Evolutionary conservation across 495 filamentous ascomycete genomes (phyloP).

Genomic region (Penicillium desertorum): DNA sequence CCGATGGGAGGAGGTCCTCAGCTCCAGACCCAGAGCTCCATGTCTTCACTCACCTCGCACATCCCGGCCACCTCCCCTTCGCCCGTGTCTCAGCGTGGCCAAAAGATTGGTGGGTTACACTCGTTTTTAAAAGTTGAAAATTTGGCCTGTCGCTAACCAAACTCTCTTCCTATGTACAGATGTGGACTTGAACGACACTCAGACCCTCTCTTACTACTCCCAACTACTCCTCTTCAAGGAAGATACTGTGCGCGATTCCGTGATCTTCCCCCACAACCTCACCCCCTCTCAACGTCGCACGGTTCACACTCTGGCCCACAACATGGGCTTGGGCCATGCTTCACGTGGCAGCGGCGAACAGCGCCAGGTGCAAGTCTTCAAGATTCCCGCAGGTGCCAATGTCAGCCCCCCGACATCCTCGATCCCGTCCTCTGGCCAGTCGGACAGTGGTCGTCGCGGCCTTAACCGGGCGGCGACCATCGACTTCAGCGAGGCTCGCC

Average conservation of each 20-base stretch:
- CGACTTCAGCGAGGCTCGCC: constrained; percentile 90
- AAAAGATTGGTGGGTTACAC: constrained; percentile 59
- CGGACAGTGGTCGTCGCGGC: constrained; percentile 73
- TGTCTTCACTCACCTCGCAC: constrained; percentile 76
- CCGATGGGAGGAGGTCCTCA: constrained; percentile 58
- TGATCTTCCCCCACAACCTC: constrained; percentile 78
- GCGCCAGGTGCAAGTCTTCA: constrained; percentile 85
- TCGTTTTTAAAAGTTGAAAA: constrained; percentile 1
- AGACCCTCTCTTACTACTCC: constrained; percentile 82
- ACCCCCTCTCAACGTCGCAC: constrained; percentile 80
- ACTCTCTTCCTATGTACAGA: constrained; percentile 41
- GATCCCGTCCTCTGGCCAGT: constrained; percentile 61
- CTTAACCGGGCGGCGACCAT: constrained; percentile 96
- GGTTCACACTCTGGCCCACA: constrained; percentile 91
- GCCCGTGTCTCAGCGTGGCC: constrained; percentile 60
- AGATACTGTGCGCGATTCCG: constrained; percentile 68
- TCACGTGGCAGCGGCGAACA: constrained; percentile 84
- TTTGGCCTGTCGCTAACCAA: constrained; percentile 28
- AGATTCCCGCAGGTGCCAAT: constrained; percentile 59
- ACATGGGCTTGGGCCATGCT: constrained; percentile 86
- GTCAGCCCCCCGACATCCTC: constrained; percentile 61
- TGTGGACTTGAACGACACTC: constrained; percentile 88
- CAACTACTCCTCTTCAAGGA: constrained; percentile 87
- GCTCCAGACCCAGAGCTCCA: constrained; percentile 79
- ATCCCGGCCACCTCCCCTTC: constrained; percentile 71